phyloP scores from a whole-genome alignment of 495 filamentous ascomycete species.

The Aspergillus sclerotioniger region DNA sequence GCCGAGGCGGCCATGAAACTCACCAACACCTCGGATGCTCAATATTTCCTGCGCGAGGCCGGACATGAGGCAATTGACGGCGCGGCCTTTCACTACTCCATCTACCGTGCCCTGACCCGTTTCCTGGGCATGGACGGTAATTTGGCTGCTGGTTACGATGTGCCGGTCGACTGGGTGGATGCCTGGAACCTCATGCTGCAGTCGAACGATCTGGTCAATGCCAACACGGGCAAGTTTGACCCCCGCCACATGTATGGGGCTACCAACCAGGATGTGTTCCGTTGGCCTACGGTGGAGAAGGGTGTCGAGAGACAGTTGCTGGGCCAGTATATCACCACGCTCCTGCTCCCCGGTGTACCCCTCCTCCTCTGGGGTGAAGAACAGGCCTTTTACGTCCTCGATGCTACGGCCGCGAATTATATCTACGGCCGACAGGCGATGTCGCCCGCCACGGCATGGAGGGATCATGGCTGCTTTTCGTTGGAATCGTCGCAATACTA shows the following conservation, averaged over 20 bases:
- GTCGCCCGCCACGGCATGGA: constrained; percentile 64
- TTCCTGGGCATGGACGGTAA: constrained; percentile 66
- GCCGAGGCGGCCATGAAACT: constrained; percentile 43
- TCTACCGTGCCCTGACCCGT: constrained; percentile 65
- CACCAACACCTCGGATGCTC: constrained; percentile 40
- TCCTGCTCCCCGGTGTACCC: constrained; percentile 65
- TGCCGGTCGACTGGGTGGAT: constrained; percentile 57
- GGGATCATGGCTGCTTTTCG: constrained; percentile 65
- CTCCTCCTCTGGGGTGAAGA: constrained; percentile 68
- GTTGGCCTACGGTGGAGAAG: constrained; percentile 64
- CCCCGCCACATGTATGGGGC: constrained; percentile 70
- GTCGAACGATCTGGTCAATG: constrained; percentile 63
- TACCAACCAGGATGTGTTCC: constrained; percentile 73
- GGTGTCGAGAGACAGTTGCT: constrained; percentile 62
- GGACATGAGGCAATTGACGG: constrained; percentile 60
- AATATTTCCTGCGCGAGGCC: constrained; percentile 54
- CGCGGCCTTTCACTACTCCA: constrained; percentile 68
- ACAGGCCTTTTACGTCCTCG: constrained; percentile 65
- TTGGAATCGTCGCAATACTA: constrained; percentile 55
- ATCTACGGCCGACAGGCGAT: constrained; percentile 68
- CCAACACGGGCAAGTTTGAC: constrained; percentile 64
- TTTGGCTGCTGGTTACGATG: constrained; percentile 56
- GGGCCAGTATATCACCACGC: constrained; percentile 59
- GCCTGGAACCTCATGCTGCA: constrained; percentile 57
- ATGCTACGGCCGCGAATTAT: constrained; percentile 66